phyloP scores from a whole-genome alignment of 2,329 filamentous ascomycete species.

The Botryosphaeria agaves region DNA sequence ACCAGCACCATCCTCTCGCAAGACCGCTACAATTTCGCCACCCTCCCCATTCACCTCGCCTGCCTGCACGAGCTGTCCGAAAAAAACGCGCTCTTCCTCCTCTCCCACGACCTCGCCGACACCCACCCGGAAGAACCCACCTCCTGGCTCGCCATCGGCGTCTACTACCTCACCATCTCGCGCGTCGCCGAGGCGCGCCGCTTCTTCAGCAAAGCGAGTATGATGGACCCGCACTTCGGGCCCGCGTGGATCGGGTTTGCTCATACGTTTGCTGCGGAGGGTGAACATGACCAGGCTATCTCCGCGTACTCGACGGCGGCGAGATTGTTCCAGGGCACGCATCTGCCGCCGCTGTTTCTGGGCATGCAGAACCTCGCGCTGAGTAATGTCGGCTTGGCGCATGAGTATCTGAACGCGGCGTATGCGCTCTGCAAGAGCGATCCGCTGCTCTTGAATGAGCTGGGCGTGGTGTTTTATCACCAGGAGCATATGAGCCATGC shows the following conservation, averaged over 20 bases:
- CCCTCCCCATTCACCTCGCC: conserved; percentile 82
- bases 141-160: conserved; percentile 85
- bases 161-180: conserved; percentile 81
- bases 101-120: conserved; percentile 85
- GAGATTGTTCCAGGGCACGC: conserved; percentile 87
- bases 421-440: conserved; percentile 71
- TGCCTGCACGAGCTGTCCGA: conserved; percentile 75
- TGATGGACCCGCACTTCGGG: conserved; percentile 95
- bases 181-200: conserved; percentile 85
- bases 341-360: conserved; percentile 85
- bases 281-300: conserved; percentile 95
- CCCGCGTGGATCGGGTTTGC: conserved; percentile 98
- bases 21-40: conserved; percentile 76
- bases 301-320: conserved; percentile 94
- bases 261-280: conserved; percentile 93
- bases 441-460: conserved; percentile 82
- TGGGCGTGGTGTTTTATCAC: conserved; percentile 92
- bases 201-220: conserved; percentile 92
- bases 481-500: conserved; percentile 65
- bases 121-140: conserved; percentile 80
- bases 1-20: conserved; percentile 67
- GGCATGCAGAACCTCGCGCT: conserved; percentile 97
- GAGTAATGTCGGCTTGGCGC: conserved; percentile 84
- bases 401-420: conserved; percentile 85
- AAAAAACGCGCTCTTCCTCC: conserved; percentile 77